These are phyloP conservation scores for Zymoseptoria ardabiliae DNA, from an alignment of 2,329 filamentous ascomycete genomes.

Conservation along the genomic window DNA sequence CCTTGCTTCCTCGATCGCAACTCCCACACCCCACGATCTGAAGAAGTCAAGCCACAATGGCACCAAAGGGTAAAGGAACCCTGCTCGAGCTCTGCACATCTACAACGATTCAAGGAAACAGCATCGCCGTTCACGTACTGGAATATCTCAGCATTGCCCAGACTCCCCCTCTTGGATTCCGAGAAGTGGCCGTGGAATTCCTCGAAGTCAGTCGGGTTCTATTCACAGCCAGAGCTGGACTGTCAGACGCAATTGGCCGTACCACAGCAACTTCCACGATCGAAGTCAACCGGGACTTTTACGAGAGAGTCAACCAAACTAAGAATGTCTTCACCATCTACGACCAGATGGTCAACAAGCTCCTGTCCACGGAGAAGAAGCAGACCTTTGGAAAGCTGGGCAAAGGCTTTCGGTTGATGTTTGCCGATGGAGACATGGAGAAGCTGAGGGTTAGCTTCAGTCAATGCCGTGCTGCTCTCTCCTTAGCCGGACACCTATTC, in stretches of 20 bases:
- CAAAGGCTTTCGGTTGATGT: conserved; percentile 57
- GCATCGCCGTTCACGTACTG: conserved; percentile 57
- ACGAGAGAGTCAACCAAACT: conserved; percentile 55
- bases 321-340: conserved; percentile 56
- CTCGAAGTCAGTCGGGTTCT: conserved; percentile 60
- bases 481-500: conserved; percentile 45
- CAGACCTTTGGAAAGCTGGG: conserved; percentile 53
- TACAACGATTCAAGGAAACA: conserved; percentile 54
- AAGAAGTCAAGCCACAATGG: background rate
- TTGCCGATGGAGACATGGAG: conserved; percentile 54
- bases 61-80: conserved; percentile 29
- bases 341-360: conserved; percentile 55
- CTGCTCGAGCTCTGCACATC: conserved; percentile 49
- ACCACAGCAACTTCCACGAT: conserved; percentile 48
- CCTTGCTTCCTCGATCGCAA: background rate
- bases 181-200: conserved; percentile 56
- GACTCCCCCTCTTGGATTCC: conserved; percentile 49
- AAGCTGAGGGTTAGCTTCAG: conserved; percentile 52
- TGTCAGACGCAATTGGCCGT: conserved; percentile 41
- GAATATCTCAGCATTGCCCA: conserved; percentile 56
- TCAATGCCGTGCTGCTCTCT: conserved; percentile 54
- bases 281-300: conserved; percentile 57
- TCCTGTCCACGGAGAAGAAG: conserved; percentile 56
- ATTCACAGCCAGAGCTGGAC: conserved; percentile 61
- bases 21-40: background rate